Evolutionary conservation across 768 basidiomycete species (phyloP).

Genomic region (Phylloporus arenicola): DNA sequence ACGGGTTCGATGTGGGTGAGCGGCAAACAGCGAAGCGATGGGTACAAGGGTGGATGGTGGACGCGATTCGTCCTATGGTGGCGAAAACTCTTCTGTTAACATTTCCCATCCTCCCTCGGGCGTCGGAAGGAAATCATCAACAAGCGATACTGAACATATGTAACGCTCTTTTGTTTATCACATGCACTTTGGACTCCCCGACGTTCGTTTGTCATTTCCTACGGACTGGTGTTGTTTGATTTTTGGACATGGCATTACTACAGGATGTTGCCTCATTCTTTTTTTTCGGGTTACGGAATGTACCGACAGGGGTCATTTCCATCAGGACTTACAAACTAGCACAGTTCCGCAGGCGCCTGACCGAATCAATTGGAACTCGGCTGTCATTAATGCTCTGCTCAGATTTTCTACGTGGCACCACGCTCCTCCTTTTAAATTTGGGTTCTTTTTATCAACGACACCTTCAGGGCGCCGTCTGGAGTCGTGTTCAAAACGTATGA

Average conservation of each 20-base stretch:
- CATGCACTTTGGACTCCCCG: constrained; percentile 13
- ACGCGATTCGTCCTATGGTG: constrained; percentile 75
- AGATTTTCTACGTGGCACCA: background rate
- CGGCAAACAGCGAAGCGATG: constrained; percentile 48
- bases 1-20: constrained; percentile 85
- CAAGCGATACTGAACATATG: constrained; percentile 30
- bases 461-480: background rate
- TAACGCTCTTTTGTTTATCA: constrained; percentile 30
- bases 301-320: too few species aligned
- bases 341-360: too few species aligned
- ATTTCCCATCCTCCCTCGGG: constrained; percentile 14
- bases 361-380: background rate
- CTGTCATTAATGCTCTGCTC: background rate
- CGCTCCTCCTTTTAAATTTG: background rate
- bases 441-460: background rate
- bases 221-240: constrained; percentile 19
- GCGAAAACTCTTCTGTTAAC: constrained; percentile 69
- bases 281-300: too few species aligned
- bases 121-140: constrained; percentile 4
- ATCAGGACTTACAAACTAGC: background rate
- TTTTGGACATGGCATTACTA: constrained; percentile 19
- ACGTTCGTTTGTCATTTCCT: constrained; percentile 19
- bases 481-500: background rate
- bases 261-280: background rate
- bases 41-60: constrained; percentile 79